phyloP scores from a whole-genome alignment of 106 monocot genomes.

The Apostasia ramifera region DNA sequence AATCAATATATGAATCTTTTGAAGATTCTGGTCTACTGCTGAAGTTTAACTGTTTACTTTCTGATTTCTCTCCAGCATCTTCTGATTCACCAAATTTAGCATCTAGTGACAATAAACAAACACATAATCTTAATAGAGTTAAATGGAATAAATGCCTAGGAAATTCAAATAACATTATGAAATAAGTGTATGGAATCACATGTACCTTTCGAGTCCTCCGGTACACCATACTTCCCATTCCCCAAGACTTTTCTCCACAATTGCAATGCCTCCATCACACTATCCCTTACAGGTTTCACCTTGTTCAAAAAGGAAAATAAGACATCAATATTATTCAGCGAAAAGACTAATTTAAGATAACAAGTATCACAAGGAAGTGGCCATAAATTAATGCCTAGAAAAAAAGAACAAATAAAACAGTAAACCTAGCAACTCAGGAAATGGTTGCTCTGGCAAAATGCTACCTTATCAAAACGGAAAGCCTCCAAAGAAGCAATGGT shows the following conservation, averaged over 20 bases:
- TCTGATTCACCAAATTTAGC: constrained; percentile 24
- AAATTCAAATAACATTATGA: constrained; percentile 3
- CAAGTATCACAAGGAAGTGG: not conserved
- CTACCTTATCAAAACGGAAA: constrained; percentile 97
- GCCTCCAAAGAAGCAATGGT: constrained; percentile 69
- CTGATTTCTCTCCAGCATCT: constrained; percentile 42
- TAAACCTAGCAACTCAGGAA: not conserved
- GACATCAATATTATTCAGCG: not conserved
- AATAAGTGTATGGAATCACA: constrained; percentile 2
- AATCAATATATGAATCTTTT: constrained; percentile 34
- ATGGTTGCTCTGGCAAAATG: not conserved
- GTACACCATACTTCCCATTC: constrained; percentile 31
- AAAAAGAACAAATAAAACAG: not conserved
- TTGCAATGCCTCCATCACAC: constrained; percentile 62
- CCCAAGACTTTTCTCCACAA: constrained; percentile 69
- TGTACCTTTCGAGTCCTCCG: constrained; percentile 40
- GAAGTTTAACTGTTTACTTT: constrained; percentile 28
- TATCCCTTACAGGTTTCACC: constrained; percentile 97
- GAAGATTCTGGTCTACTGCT: constrained; percentile 28
- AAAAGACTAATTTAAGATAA: not conserved
- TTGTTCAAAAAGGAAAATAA: constrained; percentile 12
- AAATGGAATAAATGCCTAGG: not conserved
- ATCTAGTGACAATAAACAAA: constrained; percentile 20
- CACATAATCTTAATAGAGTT: not conserved
- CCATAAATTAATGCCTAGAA: not conserved